Evolutionary conservation across 139 green algal genomes (phyloP).

Genomic region (Tetraselmis striata): DNA sequence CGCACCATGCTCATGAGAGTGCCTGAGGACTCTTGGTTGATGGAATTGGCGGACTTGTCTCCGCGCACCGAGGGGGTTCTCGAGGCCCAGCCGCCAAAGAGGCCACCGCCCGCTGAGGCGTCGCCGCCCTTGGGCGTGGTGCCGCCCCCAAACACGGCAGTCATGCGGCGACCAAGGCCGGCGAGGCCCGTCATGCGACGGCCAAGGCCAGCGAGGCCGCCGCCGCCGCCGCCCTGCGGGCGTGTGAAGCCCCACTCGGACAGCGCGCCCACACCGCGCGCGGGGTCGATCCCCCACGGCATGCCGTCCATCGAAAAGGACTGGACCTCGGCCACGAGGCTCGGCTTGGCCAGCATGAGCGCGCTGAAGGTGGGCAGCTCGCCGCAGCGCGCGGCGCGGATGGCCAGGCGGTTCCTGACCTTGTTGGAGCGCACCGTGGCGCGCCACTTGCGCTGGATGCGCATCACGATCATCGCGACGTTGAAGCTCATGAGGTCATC

Average conservation of each 20-base stretch:
- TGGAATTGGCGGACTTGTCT: background rate
- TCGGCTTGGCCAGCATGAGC: background rate
- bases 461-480: slow-evolving; percentile 55
- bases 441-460: slow-evolving; percentile 64
- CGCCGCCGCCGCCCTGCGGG: too few relatives aligned
- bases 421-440: slow-evolving; percentile 40
- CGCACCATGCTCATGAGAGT: background rate
- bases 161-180: background rate
- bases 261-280: background rate
- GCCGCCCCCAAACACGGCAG: background rate
- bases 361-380: background rate
- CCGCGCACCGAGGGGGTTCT: background rate
- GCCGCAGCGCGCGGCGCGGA: background rate
- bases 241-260: background rate
- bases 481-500: slow-evolving; percentile 65
- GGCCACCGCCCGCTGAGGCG: background rate
- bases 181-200: too few relatives aligned
- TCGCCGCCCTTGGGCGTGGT: background rate
- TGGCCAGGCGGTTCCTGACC: background rate
- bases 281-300: background rate
- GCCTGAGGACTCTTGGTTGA: too few relatives aligned
- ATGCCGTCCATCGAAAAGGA: background rate
- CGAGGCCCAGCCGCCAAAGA: background rate
- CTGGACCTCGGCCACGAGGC: background rate
- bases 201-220: background rate